These are phyloP conservation scores for Colletotrichum orbiculare DNA, from an alignment of 2,329 filamentous ascomycete species.

Conservation along the genomic window DNA sequence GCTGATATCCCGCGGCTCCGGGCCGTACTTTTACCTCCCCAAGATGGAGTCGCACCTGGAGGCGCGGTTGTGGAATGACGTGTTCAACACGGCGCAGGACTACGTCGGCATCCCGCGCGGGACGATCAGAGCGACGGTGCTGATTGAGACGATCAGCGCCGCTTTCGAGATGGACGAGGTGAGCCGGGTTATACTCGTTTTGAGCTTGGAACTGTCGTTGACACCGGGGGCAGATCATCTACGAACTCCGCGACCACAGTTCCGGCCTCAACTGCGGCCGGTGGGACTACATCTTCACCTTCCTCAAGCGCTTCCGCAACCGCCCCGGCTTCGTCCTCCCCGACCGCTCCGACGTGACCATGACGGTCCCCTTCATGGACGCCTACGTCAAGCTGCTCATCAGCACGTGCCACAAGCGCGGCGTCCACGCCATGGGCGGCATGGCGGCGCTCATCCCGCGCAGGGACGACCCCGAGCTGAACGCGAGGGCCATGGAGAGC, in stretches of 20 bases:
- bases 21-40: conserved; percentile 91
- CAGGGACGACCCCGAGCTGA: conserved; percentile 85
- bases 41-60: conserved; percentile 95
- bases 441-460: conserved; percentile 96
- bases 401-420: conserved; percentile 89
- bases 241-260: conserved; percentile 90
- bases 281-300: conserved; percentile 96
- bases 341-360: conserved; percentile 85
- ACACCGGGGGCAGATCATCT: conserved; percentile 73
- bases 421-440: conserved; percentile 91
- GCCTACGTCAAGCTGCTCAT: conserved; percentile 88
- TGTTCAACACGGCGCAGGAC: conserved; percentile 89
- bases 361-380: conserved; percentile 94
- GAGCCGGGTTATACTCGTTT: rapidly evolving
- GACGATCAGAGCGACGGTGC: conserved; percentile 86
- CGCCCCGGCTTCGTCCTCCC: conserved; percentile 87
- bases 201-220: background rate
- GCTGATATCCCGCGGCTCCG: conserved; percentile 78
- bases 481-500: conserved; percentile 86
- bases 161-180: conserved; percentile 93
- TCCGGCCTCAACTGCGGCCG: conserved; percentile 91
- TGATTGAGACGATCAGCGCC: conserved; percentile 92
- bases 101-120: conserved; percentile 83
- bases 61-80: conserved; percentile 91
- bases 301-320: conserved; percentile 94